These are phyloP conservation scores for Phytophthora sp. DNA, from an alignment of 352 stramenopile species.

Conservation along the genomic window DNA sequence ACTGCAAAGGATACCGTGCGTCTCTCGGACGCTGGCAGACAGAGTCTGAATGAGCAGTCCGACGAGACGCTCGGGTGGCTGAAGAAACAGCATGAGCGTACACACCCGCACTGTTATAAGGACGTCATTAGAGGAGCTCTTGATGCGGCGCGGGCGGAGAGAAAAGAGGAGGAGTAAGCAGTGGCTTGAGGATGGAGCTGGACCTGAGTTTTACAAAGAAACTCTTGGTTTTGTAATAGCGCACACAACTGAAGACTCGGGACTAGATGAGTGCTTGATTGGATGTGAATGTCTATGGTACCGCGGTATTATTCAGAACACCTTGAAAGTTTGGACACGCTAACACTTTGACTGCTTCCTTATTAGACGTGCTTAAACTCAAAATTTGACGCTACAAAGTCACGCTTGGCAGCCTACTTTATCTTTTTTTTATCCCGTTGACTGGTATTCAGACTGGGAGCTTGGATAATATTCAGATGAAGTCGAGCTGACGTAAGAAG, in stretches of 20 bases:
- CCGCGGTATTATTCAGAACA: no score
- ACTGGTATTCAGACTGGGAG: constrained; percentile 16
- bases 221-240: no score
- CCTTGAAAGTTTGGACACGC: no score
- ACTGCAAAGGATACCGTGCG: constrained; percentile 38
- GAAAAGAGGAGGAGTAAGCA: constrained; percentile 4
- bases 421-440: neutral
- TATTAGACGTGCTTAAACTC: no score
- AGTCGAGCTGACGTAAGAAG: constrained; percentile 9
- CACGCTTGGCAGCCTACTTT: neutral
- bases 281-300: no score
- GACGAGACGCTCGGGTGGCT: constrained; percentile 47
- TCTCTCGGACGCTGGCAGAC: constrained; percentile 34
- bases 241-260: no score
- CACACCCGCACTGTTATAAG: constrained; percentile 46
- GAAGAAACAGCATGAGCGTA: constrained; percentile 35
- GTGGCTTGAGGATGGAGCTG: neutral
- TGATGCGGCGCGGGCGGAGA: constrained; percentile 9
- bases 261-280: no score
- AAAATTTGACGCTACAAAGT: no score
- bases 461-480: constrained; percentile 6
- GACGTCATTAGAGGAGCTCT: constrained; percentile 36
- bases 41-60: constrained; percentile 48
- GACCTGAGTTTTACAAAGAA: no score
- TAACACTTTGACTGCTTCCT: no score